phyloP scores from a whole-genome alignment of 2,329 filamentous ascomycete species.

The Clathrospora elynae region DNA sequence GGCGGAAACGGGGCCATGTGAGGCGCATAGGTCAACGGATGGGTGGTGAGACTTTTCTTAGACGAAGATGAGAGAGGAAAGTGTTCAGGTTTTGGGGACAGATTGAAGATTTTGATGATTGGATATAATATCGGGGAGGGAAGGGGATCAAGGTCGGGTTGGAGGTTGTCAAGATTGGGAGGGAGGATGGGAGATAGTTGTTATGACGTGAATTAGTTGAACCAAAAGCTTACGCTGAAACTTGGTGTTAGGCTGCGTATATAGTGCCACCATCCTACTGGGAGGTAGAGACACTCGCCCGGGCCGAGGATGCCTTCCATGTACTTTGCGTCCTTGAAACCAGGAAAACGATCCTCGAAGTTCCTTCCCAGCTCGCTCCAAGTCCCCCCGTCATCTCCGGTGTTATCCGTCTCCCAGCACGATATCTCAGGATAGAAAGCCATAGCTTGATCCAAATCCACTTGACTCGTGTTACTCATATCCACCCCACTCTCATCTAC shows the following conservation, averaged over 20 bases:
- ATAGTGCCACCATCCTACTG: conserved; percentile 98
- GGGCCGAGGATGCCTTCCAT: conserved; percentile 78
- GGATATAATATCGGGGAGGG: too few relatives aligned
- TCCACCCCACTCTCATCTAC: conserved; percentile 71
- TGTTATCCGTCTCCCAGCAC: conserved; percentile 32
- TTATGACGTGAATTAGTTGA: too few relatives aligned
- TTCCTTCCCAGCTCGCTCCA: conserved; percentile 5
- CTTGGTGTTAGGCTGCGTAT: conserved; percentile 83
- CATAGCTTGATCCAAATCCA: conserved; percentile 76
- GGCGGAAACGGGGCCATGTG: too few relatives aligned
- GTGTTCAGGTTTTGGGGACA: too few relatives aligned
- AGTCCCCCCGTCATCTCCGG: conserved; percentile 45
- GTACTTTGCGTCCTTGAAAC: conserved; percentile 66
- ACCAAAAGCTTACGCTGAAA: conserved; percentile 98
- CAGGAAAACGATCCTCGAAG: conserved; percentile 52
- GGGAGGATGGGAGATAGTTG: too few relatives aligned
- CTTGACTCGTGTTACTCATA: conserved; percentile 86
- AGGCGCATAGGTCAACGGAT: too few relatives aligned
- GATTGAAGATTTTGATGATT: too few relatives aligned
- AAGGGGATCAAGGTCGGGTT: too few relatives aligned
- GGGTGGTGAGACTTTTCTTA: too few relatives aligned
- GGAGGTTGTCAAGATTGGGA: too few relatives aligned
- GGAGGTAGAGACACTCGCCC: conserved; percentile 87
- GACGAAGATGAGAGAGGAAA: too few relatives aligned
- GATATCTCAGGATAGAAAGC: conserved; percentile 46